phyloP scores from a whole-genome alignment of 305 asterid species.

The Ajuga reptans region DNA sequence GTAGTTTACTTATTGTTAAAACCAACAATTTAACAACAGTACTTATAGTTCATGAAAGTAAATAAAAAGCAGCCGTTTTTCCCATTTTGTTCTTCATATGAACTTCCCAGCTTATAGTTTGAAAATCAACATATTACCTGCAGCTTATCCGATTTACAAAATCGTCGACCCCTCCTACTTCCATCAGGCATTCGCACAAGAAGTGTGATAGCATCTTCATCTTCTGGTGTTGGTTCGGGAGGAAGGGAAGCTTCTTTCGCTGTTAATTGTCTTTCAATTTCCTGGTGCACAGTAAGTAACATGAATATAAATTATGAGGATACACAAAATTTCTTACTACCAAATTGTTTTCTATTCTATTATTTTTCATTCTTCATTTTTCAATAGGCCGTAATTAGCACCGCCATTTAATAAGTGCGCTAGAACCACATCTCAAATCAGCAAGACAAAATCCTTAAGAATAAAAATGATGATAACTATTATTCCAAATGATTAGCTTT shows the following conservation, averaged over 20 bases:
- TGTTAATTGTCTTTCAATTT: constrained; percentile 69
- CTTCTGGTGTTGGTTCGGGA: constrained; percentile 68
- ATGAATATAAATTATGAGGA: neutral
- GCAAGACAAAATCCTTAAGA: neutral
- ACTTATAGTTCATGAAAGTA: no score
- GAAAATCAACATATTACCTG: constrained; percentile 44
- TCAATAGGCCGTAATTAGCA: no score
- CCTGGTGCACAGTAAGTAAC: constrained; percentile 31
- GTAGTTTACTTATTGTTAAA: no score
- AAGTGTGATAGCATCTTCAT: constrained; percentile 75
- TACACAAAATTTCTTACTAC: neutral
- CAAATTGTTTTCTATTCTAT: neutral
- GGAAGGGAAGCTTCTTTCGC: constrained; percentile 93
- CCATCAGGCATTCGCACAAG: constrained; percentile 98
- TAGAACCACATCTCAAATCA: neutral
- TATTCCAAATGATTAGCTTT: neutral
- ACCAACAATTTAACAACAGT: no score
- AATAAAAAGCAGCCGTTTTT: no score
- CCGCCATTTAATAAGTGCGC: no score
- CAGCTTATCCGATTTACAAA: constrained; percentile 74
- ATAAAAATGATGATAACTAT: neutral
- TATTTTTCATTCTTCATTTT: no score
- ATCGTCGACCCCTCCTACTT: constrained; percentile 82
- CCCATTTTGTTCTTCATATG: no score
- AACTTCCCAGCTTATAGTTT: no score